Percentiles rank a stretch among this genome's conserved stretches.
These are phyloP conservation scores for Pleurozium schreberi DNA, from an alignment of 225 moss, liverwort and hornwort genomes.

Conservation along the genomic window DNA sequence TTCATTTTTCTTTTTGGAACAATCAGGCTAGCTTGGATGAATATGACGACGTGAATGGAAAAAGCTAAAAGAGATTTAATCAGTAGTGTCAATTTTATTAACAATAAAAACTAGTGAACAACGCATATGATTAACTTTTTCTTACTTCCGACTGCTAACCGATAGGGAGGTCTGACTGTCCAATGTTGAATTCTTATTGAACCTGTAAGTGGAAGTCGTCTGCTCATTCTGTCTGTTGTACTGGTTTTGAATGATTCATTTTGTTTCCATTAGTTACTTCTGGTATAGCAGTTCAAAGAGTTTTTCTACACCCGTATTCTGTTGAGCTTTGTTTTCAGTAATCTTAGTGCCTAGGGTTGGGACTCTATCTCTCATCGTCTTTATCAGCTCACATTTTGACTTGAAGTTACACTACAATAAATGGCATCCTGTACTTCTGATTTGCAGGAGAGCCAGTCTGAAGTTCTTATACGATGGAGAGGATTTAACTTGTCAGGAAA, in stretches of 20 bases:
- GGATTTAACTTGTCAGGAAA: conserved; percentile 91
- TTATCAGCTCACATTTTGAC: background rate
- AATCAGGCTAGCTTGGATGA: background rate
- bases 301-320: background rate
- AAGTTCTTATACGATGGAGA: conserved; percentile 63
- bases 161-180: background rate
- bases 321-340: background rate
- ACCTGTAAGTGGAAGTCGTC: background rate
- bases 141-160: background rate
- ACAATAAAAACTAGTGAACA: background rate
- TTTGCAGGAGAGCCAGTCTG: conserved; percentile 59
- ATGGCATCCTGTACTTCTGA: background rate
- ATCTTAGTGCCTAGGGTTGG: background rate
- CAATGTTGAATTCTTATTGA: background rate
- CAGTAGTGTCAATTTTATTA: background rate
- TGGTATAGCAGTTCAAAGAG: background rate
- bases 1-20: too few relatives aligned
- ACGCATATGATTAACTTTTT: background rate
- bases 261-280: background rate
- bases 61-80: background rate
- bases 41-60: background rate
- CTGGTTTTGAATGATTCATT: background rate
- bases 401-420: background rate
- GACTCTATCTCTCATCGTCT: too few relatives aligned
- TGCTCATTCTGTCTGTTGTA: background rate